Base-by-base conservation (phyloP, 2,329 filamentous ascomycete genomes). In the Metarhizium brunneum region DNA sequence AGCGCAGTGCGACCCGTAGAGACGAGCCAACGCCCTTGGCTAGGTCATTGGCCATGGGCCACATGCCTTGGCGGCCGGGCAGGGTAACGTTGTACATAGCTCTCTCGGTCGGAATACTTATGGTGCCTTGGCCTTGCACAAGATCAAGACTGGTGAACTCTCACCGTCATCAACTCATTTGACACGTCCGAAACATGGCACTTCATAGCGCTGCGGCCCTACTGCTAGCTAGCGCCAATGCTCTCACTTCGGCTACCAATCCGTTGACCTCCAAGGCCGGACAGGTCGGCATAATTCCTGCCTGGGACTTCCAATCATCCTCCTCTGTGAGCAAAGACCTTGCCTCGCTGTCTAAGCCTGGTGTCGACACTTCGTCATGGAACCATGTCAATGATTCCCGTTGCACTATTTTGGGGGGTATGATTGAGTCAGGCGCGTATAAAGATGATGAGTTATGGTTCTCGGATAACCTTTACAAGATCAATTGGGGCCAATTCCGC, bases 381-480 rank as follows among this genome's bases (percentile, higher is more conserved):
- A 67, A 80, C 59, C 73, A 74, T 11, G 68, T 79, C 42, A 64
- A 72, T 6, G 60, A 57, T 3, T 71, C 79, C 0, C 73, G 73
- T 14, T 79, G 74, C 56, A 84, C 82, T 0, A 67, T 84, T 2
- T 80, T 85, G 76, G 78, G 75, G 1, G 80, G 80, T 32, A 68
- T 85, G 3, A 63, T 85, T n/a, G 68, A 76, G 8, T 76, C 73
- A 6, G 73, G 73, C 2, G 68, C 79, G 13, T 82, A 80, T 66
- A 71, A 74, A 25, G 81, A 84, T 49, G 66, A 68, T 1, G 66
- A 78, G 0, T 63, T 85, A 0, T 85, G 84, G 66, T 83, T 75
- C 64, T 84, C 79, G 0, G 68, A 78, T 29, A 77, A 78, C 57
- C 63, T 74, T 45, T 58, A 62, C 11, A 36, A 40, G 53, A 74